These are phyloP conservation scores for Calonectria hawksworthii DNA, from an alignment of 2,329 filamentous ascomycete species.

Conservation along the genomic window DNA sequence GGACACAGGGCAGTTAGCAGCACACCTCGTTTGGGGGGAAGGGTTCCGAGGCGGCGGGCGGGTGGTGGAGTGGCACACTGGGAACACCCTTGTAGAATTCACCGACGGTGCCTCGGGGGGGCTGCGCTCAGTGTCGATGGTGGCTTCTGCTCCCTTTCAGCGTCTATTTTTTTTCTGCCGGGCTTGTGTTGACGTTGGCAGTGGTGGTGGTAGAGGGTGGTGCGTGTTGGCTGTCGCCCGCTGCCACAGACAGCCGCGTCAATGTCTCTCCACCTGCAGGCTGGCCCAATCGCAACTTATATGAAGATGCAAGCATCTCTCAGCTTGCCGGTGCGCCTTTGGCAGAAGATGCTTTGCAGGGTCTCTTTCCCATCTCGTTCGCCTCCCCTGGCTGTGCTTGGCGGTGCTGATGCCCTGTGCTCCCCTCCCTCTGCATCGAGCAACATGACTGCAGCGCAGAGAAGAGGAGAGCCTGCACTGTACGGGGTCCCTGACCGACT, in stretches of 20 bases:
- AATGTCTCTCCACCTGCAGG: slow-evolving; percentile 31
- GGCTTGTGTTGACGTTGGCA: neutral
- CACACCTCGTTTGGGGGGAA: slow-evolving; percentile 18
- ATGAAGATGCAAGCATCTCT: slow-evolving; percentile 9
- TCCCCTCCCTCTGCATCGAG: neutral
- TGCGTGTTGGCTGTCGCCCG: slow-evolving; percentile 2
- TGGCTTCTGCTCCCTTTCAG: slow-evolving; percentile 32
- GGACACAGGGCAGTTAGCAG: slow-evolving; percentile 14
- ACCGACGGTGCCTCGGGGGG: slow-evolving; percentile 28
- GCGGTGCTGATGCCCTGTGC: slow-evolving; percentile 23
- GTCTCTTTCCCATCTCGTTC: slow-evolving; percentile 18
- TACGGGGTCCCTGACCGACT: slow-evolving; percentile 22
- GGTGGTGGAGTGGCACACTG: slow-evolving; percentile 33
- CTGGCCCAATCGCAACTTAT: slow-evolving; percentile 24
- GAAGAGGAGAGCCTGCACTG: slow-evolving; percentile 13
- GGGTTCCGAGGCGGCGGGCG: slow-evolving; percentile 37
- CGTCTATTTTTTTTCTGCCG: slow-evolving; percentile 26
- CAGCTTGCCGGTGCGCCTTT: slow-evolving; percentile 12
- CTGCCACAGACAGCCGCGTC: slow-evolving; percentile 26
- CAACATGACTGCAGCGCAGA: neutral
- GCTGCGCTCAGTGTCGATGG: slow-evolving; percentile 12
- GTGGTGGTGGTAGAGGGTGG: neutral
- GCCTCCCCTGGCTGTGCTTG: slow-evolving; percentile 15
- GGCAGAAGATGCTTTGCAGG: slow-evolving; percentile 21
- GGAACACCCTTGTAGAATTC: slow-evolving; percentile 40